These are phyloP conservation scores for Alternaria sp. DNA, from an alignment of 2,329 filamentous ascomycete species.

Conservation along the genomic window DNA sequence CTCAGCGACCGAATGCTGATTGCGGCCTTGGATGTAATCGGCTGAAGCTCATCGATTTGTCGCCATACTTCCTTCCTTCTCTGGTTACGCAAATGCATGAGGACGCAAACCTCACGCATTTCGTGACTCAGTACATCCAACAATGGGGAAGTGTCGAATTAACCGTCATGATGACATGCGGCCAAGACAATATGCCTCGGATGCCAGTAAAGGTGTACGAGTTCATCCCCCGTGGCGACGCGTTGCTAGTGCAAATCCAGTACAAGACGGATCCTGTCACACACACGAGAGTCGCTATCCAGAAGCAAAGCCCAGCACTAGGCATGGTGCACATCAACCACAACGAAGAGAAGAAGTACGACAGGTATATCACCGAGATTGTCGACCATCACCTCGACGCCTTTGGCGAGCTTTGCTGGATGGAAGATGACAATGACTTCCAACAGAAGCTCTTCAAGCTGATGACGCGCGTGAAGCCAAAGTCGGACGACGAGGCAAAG, in stretches of 20 bases:
- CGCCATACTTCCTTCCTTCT: slow-evolving; percentile 53
- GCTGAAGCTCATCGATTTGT: slow-evolving; percentile 54
- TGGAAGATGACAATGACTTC: slow-evolving; percentile 55
- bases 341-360: slow-evolving; percentile 53
- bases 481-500: slow-evolving; percentile 50
- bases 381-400: slow-evolving; percentile 50
- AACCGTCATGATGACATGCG: slow-evolving; percentile 52
- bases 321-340: slow-evolving; percentile 54
- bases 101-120: slow-evolving; percentile 50
- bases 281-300: slow-evolving; percentile 33
- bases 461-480: slow-evolving; percentile 48
- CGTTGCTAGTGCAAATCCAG: slow-evolving; percentile 51
- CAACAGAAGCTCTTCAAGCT: slow-evolving; percentile 51
- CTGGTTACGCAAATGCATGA: slow-evolving; percentile 52
- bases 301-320: slow-evolving; percentile 54
- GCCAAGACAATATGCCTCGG: slow-evolving; percentile 50
- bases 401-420: slow-evolving; percentile 53
- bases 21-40: slow-evolving; percentile 54
- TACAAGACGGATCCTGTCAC: slow-evolving; percentile 49
- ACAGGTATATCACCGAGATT: slow-evolving; percentile 53
- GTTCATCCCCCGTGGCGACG: slow-evolving; percentile 51
- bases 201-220: slow-evolving; percentile 55
- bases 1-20: slow-evolving; percentile 46
- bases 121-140: slow-evolving; percentile 47
- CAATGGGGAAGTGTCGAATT: slow-evolving; percentile 47